These are phyloP conservation scores for Calonectria hongkongensis DNA, from an alignment of 2,329 filamentous ascomycete genomes.

Conservation along the genomic window DNA sequence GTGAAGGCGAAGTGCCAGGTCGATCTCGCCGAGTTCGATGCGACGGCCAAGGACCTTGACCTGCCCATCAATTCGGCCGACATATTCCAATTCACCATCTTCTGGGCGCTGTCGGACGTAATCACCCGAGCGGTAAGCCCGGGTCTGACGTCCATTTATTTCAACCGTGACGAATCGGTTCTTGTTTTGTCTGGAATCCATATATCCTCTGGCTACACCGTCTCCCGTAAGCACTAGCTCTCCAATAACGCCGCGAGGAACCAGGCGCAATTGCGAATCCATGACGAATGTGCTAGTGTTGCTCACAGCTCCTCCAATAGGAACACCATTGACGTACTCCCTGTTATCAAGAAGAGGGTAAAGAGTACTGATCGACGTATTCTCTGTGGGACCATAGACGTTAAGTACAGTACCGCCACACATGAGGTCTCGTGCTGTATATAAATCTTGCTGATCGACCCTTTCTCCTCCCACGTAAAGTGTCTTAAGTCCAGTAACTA, in stretches of 20 bases:
- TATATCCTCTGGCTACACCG: neutral
- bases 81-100: neutral
- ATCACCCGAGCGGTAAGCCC: neutral
- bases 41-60: conserved; percentile 56
- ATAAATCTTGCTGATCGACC: neutral
- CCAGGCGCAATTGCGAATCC: neutral
- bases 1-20: conserved; percentile 47
- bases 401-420: neutral
- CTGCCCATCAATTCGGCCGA: conserved; percentile 50
- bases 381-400: neutral
- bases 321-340: neutral
- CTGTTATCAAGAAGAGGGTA: neutral
- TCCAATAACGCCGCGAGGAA: neutral
- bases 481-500: neutral
- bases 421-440: neutral
- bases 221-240: neutral
- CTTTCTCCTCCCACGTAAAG: neutral
- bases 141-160: neutral
- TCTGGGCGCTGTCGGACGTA: neutral
- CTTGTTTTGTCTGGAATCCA: neutral
- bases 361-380: neutral
- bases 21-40: conserved; percentile 55
- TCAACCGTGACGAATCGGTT: neutral
- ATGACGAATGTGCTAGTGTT: neutral
- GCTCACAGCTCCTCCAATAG: neutral